Conservation (phyloP, 2,329 filamentous ascomycete genomes). For the Cladosporium cucumerinum region DNA sequence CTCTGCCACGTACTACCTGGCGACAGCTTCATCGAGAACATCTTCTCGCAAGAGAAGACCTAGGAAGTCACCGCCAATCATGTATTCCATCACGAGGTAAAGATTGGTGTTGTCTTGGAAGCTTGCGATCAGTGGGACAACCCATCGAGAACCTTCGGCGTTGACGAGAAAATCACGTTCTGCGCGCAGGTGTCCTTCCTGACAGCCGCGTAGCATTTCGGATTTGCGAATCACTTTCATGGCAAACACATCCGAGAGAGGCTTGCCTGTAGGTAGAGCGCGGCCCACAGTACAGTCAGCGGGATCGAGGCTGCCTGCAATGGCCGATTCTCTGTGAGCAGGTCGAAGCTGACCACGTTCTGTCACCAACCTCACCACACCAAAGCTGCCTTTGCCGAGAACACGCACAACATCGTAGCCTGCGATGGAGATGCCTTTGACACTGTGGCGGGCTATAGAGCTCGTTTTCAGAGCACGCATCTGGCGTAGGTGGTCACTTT, state of each 20-base stretch:
- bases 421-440: conserved; percentile 53
- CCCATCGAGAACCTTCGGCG: conserved; percentile 84
- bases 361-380: conserved; percentile 80
- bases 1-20: conserved; percentile 86
- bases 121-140: conserved; percentile 80
- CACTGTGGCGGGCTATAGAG: conserved; percentile 47
- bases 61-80: conserved; percentile 93
- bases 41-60: conserved; percentile 82
- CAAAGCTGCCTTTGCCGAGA: conserved; percentile 91
- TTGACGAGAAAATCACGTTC: conserved; percentile 89
- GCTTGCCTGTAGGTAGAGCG: conserved; percentile 26
- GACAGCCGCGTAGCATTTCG: conserved; percentile 83
- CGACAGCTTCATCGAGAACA: conserved; percentile 71
- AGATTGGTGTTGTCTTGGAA: conserved; percentile 83
- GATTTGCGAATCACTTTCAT: conserved; percentile 98
- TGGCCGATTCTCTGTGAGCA: background rate
- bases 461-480: conserved; percentile 66
- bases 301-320: conserved; percentile 1
- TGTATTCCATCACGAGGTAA: conserved; percentile 97
- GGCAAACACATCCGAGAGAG: conserved; percentile 67
- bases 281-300: conserved; percentile 8
- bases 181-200: conserved; percentile 87
- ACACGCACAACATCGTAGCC: conserved; percentile 80
- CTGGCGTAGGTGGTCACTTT: conserved; percentile 73
- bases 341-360: conserved; percentile 27